Conservation (phyloP, 805 yeast genomes). For the Kazachstania viticola region DNA sequence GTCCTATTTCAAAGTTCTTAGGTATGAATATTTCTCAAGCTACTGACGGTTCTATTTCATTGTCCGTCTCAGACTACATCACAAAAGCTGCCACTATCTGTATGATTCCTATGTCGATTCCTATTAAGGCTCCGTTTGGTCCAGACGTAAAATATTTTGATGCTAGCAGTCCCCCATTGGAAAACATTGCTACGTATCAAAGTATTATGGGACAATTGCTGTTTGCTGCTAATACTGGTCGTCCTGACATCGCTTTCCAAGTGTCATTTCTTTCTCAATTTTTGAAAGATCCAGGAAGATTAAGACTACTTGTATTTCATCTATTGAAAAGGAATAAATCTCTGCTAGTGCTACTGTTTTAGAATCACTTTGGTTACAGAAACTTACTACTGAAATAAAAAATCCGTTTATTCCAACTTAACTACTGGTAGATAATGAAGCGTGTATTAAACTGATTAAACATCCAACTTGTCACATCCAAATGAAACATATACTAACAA, state of each 20-base stretch:
- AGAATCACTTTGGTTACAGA: slow-evolving; percentile 3
- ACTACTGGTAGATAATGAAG: too few species aligned
- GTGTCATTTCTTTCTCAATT: slow-evolving; percentile 2
- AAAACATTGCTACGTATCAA: slow-evolving; percentile 1
- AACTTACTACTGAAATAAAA: too few species aligned
- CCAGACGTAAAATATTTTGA: neutral
- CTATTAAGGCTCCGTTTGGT: too few species aligned
- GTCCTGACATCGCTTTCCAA: slow-evolving; percentile 4
- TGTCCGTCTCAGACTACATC: slow-evolving; percentile 2
- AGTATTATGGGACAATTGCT: slow-evolving; percentile 3
- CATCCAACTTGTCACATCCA: too few species aligned
- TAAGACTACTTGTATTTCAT: slow-evolving; percentile 11
- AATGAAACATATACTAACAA: too few species aligned
- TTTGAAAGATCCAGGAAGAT: slow-evolving; percentile 4
- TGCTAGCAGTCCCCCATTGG: neutral
- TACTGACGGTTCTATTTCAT: neutral
- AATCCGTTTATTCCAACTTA: too few species aligned
- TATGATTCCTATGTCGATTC: too few species aligned
- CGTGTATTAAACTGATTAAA: too few species aligned
- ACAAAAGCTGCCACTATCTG: too few species aligned
- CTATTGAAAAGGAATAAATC: slow-evolving; percentile 7
- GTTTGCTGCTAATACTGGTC: slow-evolving; percentile 2
- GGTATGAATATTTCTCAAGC: slow-evolving; percentile 5
- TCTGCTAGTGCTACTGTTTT: slow-evolving; percentile 5
- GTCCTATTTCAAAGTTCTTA: slow-evolving; percentile 2